Evolutionary conservation across 1,284 basidiomycete genomes (phyloP).

Genomic region (Cutaneotrichosporon sp.): DNA sequence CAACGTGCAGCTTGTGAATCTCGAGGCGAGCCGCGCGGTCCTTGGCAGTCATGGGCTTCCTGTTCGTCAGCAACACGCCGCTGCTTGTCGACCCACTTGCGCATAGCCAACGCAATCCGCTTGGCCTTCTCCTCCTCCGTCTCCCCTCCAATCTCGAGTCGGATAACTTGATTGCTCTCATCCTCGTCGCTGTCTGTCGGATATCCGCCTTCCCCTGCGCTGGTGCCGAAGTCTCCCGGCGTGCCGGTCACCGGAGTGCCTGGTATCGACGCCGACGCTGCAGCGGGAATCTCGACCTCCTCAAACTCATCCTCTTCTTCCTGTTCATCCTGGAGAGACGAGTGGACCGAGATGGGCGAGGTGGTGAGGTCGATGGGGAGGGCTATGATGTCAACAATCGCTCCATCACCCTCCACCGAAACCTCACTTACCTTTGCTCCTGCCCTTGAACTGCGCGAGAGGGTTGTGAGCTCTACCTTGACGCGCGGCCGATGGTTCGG

Average conservation of each 20-base stretch:
- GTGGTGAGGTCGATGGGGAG: slow-evolving; percentile 16
- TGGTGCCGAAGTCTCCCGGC: slow-evolving; percentile 14
- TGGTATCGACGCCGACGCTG: slow-evolving; percentile 31
- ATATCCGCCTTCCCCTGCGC: slow-evolving; percentile 1
- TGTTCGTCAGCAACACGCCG: slow-evolving; percentile 19
- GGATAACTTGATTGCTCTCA: slow-evolving; percentile 38
- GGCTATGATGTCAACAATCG: slow-evolving; percentile 9
- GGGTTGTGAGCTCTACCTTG: background rate
- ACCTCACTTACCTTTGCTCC: slow-evolving; percentile 7
- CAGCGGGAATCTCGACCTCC: slow-evolving; percentile 47
- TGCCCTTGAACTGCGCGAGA: background rate
- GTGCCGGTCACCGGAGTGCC: slow-evolving; percentile 26
- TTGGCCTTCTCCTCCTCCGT: slow-evolving; percentile 46
- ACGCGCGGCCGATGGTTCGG: background rate
- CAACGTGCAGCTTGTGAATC: slow-evolving; percentile 82
- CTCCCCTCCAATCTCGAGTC: slow-evolving; percentile 47
- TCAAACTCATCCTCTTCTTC: slow-evolving; percentile 50
- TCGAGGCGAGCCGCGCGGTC: slow-evolving; percentile 74
- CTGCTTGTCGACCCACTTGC: slow-evolving; percentile 37
- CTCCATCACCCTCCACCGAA: background rate
- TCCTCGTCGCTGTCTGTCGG: slow-evolving; percentile 26
- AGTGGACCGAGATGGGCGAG: slow-evolving; percentile 19
- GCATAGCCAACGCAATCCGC: slow-evolving; percentile 38
- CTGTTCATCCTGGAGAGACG: slow-evolving; percentile 27
- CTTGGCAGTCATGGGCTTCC: slow-evolving; percentile 53